Evolutionary conservation across 257 asterid species (phyloP).

Genomic region (Handroanthus guayacan): DNA sequence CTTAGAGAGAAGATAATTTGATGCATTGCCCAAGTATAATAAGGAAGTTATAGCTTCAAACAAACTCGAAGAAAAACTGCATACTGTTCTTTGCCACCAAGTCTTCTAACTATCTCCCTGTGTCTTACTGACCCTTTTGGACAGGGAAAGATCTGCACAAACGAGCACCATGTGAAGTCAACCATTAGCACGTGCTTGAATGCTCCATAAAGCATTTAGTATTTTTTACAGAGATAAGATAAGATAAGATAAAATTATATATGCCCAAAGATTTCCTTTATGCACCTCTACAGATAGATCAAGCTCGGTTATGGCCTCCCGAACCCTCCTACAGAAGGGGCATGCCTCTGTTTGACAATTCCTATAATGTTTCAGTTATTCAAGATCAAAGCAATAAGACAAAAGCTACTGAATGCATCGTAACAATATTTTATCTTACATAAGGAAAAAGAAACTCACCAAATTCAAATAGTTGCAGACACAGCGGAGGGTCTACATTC

Average conservation of each 20-base stretch:
- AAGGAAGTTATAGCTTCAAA: slow-evolving; percentile 15
- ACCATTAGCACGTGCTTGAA: slow-evolving; percentile 7
- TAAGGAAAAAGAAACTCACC: slow-evolving; percentile 43
- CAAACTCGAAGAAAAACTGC: slow-evolving; percentile 30
- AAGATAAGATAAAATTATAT: background rate
- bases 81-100: slow-evolving; percentile 83
- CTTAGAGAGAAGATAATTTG: background rate
- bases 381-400: slow-evolving; percentile 27
- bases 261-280: background rate
- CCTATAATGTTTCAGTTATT: slow-evolving; percentile 46
- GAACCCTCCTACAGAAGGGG: slow-evolving; percentile 91
- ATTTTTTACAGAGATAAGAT: background rate
- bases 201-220: slow-evolving; percentile 5
- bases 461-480: slow-evolving; percentile 72
- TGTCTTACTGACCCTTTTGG: slow-evolving; percentile 81
- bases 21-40: background rate
- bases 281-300: slow-evolving; percentile 77
- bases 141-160: slow-evolving; percentile 77
- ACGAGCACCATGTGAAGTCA: slow-evolving; percentile 1
- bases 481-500: slow-evolving; percentile 51
- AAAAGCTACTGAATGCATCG: background rate
- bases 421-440: background rate
- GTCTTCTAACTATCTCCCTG: slow-evolving; percentile 62
- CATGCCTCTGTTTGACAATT: slow-evolving; percentile 81
- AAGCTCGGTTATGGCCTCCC: slow-evolving; percentile 86